Base-by-base conservation (phyloP, 202 grass and related monocot genomes). In the Digitaria exilis region DNA sequence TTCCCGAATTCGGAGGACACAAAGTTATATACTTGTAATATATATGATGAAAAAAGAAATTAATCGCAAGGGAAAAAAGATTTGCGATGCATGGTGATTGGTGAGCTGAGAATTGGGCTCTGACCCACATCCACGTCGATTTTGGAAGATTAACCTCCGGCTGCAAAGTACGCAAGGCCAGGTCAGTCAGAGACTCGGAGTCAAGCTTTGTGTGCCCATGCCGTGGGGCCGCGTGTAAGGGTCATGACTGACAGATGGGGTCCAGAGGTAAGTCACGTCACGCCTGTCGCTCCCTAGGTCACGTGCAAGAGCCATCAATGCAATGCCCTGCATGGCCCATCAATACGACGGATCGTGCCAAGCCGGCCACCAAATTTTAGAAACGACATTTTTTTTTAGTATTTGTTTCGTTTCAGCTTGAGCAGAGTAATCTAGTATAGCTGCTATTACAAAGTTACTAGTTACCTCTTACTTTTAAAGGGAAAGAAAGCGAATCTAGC, bases 241-340 rank as follows among this genome's bases (percentile, higher is more conserved):
- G 1, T 10, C 2, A 48, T 4, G 0, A 0, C 73, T 82, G 65
- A 32, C 39, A 5, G 4, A 1, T 1, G 0, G 56, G 67, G 18
- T 22, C 84, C 60, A 1, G 5, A 2, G 9, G 45, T 42, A 80
- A 50, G 80, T 79, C 83, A 78, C 57, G 56, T 85, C 82, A 81
- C 10, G 22, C 16, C 22, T 4, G 43, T 54, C 46, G 11, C 69
- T 25, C 6, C 15, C 55, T 58, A 31, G 5, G 67, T 71, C 69
- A 7, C 13, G 16, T 73, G 57, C 73, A 18, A 74, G 4, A 6
- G 80, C 4, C 77, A 80, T 86, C 16, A 79, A 79, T 79, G 31
- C 16, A 85, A 79, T 79, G 44, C 83, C 43, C 54, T 71, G 67
- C 51, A 58, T 58, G 50, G 24, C 78, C 32, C 65, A 80, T 70